Evolutionary conservation across 495 filamentous ascomycete species (phyloP).

Genomic region (Astrothelium macrocarpum): DNA sequence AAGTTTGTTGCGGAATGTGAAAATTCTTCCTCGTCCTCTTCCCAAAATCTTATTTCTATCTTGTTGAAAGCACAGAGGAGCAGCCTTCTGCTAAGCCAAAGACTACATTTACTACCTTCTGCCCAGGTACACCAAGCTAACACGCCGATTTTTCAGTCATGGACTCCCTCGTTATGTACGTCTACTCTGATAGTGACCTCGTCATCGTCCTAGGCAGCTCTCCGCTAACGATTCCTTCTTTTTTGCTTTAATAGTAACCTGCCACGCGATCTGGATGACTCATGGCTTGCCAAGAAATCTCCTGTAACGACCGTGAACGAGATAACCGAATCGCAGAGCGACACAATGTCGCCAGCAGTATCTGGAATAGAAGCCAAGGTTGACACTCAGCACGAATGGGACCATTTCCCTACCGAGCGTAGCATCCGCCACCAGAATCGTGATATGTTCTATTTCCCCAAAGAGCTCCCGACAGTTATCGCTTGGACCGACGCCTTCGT

Average conservation of each 20-base stretch:
- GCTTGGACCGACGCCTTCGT: slow-evolving; percentile 4
- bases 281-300: background rate
- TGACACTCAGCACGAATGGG: background rate
- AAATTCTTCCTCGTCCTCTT: background rate
- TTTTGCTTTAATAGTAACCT: background rate
- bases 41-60: background rate
- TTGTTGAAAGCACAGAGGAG: background rate
- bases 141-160: background rate
- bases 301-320: background rate
- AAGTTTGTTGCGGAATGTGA: background rate
- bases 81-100: background rate
- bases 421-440: background rate
- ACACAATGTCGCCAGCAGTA: background rate
- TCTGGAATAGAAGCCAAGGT: background rate
- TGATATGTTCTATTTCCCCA: background rate
- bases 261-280: background rate
- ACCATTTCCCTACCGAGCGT: background rate
- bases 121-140: background rate
- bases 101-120: background rate
- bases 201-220: background rate
- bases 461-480: background rate
- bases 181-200: background rate
- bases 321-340: background rate
- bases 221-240: background rate
- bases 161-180: background rate